Evolutionary conservation across 805 yeast species (phyloP), one percentile per base, ranked within the genome.

Genomic region (Millerago galiae): DNA sequence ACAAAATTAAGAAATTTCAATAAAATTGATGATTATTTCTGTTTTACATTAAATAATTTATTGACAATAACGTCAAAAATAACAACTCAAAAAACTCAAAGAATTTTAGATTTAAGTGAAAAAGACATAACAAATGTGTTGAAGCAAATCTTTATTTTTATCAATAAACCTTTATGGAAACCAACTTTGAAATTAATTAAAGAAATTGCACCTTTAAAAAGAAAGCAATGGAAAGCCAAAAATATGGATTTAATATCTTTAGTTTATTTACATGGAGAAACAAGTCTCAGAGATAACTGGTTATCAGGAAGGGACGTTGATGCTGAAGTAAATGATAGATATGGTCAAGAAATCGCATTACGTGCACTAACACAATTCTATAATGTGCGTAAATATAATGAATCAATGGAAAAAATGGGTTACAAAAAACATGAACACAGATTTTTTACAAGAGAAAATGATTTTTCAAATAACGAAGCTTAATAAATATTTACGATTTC

Each of bases 181-280:
- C 90, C 95, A 1, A 78, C 85, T 4, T 66, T 90, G 53, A 81
- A 80, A 54, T 73, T 85, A 1, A 67, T 90, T 46, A 89, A 86
- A 59, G 80, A 84, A 48, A 72, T 89, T 39, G 80, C 89, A 2
- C 96, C 97, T 0, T 87, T 83, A 63, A 90, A 87, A 54, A 96
- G 96, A 15, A 79, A 93, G 46, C 89, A 90, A 61, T 91, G 99
- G 99, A 81, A 89, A 52, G 76, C 89, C 12, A 77, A 80, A 48
- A 93, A 91, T 58, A 91, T 93, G 97, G 96, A 90, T 50, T 68
- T 93, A 36, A 85, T 91, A 5, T 87, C 96, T 0, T 81, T 86
- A 46, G 89, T 91, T 3, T 91, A 84, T 54, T 59, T 93, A 24
- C 80, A 88, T 56, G 76, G 86, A 53, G 76, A 79, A 51, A 67